Evolutionary conservation across 371 early-diverging fungal genomes (phyloP), one percentile per base, ranked within the genome.

Genomic region (Apophysomyces trapeziformis): DNA sequence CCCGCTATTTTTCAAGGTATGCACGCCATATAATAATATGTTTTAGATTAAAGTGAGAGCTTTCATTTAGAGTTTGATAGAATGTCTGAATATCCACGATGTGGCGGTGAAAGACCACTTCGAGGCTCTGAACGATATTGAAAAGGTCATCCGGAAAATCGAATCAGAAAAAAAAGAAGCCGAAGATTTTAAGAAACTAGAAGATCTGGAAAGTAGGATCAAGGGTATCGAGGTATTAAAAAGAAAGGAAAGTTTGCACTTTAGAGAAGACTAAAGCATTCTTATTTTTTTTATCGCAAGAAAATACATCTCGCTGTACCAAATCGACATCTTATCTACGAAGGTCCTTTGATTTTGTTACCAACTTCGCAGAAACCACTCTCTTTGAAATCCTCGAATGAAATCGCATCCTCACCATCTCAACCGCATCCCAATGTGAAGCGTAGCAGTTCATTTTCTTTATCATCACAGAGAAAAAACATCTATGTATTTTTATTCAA

Each of bases 401-500:
- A 35, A 38, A 44, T 43, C 14, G 26, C 38, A 38, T 38, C 54
- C 9, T 9, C 21, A 45, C 46, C 11, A 65, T 58, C 39, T 37
- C 54, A 50, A 18, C 61, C 46, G 7, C 37, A 66, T 8, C 45
- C 65, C 7, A 62, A 69, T 50, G 63, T 57, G 43, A 69, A 69
- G 58, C 60, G 67, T 46, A 69, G 60, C 38, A 76, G 73, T 38
- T 44, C 76, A 7, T 71, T 73, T 36, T 67, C 68, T 7, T 16
- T 71, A 26, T 44, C 63, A 26, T 39, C 64, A 26, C 61, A 66
- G 39, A 70, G 39, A 45, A 64, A 66, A 32, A 38, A 65, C 26
- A 50, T 72, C 61, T 80, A 80, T 57, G 80, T 75, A 2, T 80
- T 80, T 66, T 58, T 80, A 35, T 80, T 80, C 45, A 77, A 80